Base-by-base conservation (phyloP, 192 early-diverging fungal genomes). In the Rhizoclosmatium globosum region DNA sequence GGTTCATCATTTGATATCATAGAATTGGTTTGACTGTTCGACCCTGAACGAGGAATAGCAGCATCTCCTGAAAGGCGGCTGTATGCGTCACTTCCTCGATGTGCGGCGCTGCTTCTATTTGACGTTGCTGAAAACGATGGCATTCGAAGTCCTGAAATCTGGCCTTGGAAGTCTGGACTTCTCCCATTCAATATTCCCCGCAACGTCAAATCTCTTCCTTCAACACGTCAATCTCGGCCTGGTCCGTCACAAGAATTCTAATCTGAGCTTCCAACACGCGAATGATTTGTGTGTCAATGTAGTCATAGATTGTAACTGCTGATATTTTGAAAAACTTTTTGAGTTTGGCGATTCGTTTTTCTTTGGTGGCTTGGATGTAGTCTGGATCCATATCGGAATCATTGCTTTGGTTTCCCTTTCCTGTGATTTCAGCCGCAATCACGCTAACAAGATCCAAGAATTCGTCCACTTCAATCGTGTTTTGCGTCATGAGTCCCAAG, bases 281-380 rank as follows among this genome's bases (percentile, higher is more conserved):
- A 72, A 72, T 72, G 41, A 72, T 72, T 38, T 72, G 70, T 44
- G 70, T 72, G n/a, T 72, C 70, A 44, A 72, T 58, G 53, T 72
- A 72, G 38, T 72, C 70, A 3, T 58, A 43, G 57, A 72, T 44
- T 3, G 70, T 72, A 0, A 72, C 70, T 3, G n/a, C 48, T 13
- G 70, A 72, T 41, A 72, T 53, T 44, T 72, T 72, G 57, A 72
- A 72, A 39, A 72, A 72, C 43, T 72, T 72, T 38, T 58, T 58
- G 9, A 72, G 47, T 57, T 72, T 72, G 13, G 53, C 38, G 38
- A 72, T 44, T 9, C 70, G 70, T 47, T 58, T 53, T 19, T 9
- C 15, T 72, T 59, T 72, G 0, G 62, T 11, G 62, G 23, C 62
- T 21, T 21, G 6, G 21, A 42, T 41, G 41, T 23, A 42, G n/a